Evolutionary conservation across 805 yeast genomes (phyloP).

Genomic region (Pichia gijzeniarum): DNA sequence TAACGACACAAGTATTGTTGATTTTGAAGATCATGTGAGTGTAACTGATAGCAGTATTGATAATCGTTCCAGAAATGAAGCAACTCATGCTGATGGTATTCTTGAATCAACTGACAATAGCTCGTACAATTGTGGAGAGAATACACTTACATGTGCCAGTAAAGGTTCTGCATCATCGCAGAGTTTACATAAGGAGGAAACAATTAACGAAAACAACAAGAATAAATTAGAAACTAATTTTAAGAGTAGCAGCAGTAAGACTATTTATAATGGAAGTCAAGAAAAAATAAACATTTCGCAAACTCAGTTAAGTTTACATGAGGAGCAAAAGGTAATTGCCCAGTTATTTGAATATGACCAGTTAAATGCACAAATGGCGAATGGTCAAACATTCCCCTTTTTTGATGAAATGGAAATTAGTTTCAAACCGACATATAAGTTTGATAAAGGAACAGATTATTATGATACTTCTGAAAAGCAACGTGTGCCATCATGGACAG

Average conservation of each 20-base stretch:
- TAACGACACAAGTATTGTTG: background rate
- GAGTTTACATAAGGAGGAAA: background rate
- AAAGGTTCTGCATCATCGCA: background rate
- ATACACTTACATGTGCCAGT: background rate
- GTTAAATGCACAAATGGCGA: constrained; percentile 64
- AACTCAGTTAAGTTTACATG: constrained; percentile 8
- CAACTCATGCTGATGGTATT: too few species aligned
- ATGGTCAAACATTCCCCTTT: constrained; percentile 72
- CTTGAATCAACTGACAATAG: background rate
- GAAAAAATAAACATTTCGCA: constrained; percentile 2
- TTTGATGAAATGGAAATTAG: constrained; percentile 74
- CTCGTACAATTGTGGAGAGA: background rate
- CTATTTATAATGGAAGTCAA: constrained; percentile 1
- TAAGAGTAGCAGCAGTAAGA: background rate
- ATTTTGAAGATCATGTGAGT: background rate
- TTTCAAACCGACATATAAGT: constrained; percentile 92
- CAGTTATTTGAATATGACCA: constrained; percentile 69
- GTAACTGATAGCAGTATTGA: too few species aligned
- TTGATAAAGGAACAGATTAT: constrained; percentile 72
- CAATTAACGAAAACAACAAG: background rate
- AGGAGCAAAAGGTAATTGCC: constrained; percentile 12
- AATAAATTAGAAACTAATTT: background rate
- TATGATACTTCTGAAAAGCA: constrained; percentile 91
- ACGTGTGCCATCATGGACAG: constrained; percentile 98
- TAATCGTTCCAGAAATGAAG: too few species aligned